These are phyloP conservation scores for Incumbomyces lentus DNA, from an alignment of 2,329 filamentous ascomycete genomes.

Conservation along the genomic window DNA sequence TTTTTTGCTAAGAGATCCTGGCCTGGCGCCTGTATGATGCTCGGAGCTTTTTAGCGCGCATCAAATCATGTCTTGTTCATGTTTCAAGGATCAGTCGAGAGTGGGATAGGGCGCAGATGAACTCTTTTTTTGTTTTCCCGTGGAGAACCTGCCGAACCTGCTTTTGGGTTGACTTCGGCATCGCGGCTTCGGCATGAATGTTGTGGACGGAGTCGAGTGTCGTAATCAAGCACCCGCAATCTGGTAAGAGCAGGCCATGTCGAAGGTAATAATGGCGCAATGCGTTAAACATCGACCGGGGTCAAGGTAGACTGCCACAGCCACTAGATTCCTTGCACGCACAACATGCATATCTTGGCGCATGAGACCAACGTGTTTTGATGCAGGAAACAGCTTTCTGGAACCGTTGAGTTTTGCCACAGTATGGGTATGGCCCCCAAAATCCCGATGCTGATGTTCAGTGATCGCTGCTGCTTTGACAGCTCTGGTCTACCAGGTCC, in stretches of 20 bases:
- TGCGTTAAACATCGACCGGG: background rate
- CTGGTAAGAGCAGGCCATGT: constrained; percentile 1
- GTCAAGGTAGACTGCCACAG: background rate
- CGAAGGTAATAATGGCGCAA: constrained; percentile 3
- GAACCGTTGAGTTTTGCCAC: background rate
- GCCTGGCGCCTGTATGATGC: constrained; percentile 8
- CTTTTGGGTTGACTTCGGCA: no score
- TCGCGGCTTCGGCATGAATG: background rate
- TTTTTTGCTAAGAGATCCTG: constrained; percentile 18
- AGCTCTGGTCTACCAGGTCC: background rate
- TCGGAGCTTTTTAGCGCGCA: constrained; percentile 4
- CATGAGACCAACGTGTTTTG: background rate
- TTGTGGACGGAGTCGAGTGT: background rate
- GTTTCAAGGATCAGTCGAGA: constrained; percentile 6
- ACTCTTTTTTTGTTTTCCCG: no score
- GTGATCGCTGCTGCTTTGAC: background rate
- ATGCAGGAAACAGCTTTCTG: constrained; percentile 1
- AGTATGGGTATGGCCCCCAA: no score
- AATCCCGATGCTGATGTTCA: background rate
- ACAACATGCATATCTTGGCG: constrained; percentile 7
- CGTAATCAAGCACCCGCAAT: constrained; percentile 5
- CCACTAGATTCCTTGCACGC: constrained; percentile 6
- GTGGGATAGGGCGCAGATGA: constrained; percentile 3
- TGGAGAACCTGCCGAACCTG: no score
- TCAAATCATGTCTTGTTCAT: constrained; percentile 6